These are phyloP conservation scores for Potentilla sterilis DNA, from an alignment of 306 rosid genomes.

Conservation along the genomic window DNA sequence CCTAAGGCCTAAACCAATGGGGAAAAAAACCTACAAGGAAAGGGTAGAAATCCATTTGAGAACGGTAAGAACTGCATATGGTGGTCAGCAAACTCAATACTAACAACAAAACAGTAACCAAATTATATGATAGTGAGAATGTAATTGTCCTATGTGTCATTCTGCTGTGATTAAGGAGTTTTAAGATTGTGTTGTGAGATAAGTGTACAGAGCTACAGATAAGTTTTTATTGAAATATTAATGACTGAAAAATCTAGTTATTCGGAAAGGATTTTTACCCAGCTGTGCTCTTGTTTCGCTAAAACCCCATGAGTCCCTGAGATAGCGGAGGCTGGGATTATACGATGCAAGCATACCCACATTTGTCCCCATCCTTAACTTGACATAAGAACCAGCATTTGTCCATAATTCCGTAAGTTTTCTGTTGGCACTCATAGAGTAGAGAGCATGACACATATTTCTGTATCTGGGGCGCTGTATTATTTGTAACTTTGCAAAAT, in stretches of 20 bases:
- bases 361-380: not conserved
- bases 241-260: not conserved
- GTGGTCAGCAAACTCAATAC: not conserved
- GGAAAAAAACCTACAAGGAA: not conserved
- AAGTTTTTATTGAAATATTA: not conserved
- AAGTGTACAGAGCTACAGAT: not conserved
- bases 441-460: not conserved
- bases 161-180: not conserved
- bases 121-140: not conserved
- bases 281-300: slow-evolving; percentile 14
- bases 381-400: not conserved
- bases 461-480: not conserved
- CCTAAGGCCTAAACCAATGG: not conserved
- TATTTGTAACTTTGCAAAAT: not conserved
- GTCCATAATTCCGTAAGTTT: not conserved
- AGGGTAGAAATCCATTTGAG: not conserved
- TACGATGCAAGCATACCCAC: slow-evolving; percentile 12
- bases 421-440: not conserved
- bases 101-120: not conserved
- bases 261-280: not conserved
- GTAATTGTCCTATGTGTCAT: not conserved
- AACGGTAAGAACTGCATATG: not conserved
- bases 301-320: slow-evolving; percentile 7
- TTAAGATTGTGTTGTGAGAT: not conserved
- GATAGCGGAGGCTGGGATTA: not conserved